phyloP scores from a whole-genome alignment of 2,329 filamentous ascomycete species.

The Cytospora paraplurivora region DNA sequence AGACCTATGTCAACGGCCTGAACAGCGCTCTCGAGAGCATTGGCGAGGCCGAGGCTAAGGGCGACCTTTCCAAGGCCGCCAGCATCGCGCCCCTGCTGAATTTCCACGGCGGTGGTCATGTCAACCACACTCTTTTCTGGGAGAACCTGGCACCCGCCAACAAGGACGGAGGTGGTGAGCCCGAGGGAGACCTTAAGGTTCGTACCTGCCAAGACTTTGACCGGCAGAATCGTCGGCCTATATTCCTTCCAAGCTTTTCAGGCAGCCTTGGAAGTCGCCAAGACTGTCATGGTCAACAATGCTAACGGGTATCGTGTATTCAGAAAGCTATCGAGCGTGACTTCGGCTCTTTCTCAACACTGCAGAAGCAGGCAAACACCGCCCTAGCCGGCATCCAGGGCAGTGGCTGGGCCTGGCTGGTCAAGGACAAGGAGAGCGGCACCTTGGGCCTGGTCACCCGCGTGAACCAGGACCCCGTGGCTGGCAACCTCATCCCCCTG shows the following conservation, averaged over 20 bases:
- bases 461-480: slow-evolving; percentile 87
- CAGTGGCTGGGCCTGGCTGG: slow-evolving; percentile 88
- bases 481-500: slow-evolving; percentile 79
- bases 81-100: slow-evolving; percentile 62
- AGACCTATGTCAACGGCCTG: slow-evolving; percentile 75
- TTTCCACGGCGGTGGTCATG: slow-evolving; percentile 90
- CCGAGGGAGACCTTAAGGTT: slow-evolving; percentile 62
- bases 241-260: background rate
- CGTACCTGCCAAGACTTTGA: slow-evolving; percentile 8
- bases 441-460: slow-evolving; percentile 67
- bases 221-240: background rate
- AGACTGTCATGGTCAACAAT: background rate
- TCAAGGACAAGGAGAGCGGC: slow-evolving; percentile 67
- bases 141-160: slow-evolving; percentile 74
- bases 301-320: background rate
- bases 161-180: slow-evolving; percentile 63
- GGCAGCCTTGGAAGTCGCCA: background rate
- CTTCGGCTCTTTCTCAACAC: slow-evolving; percentile 67
- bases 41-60: slow-evolving; percentile 62
- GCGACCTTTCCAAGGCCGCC: slow-evolving; percentile 56
- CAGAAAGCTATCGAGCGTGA: slow-evolving; percentile 62
- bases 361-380: slow-evolving; percentile 68
- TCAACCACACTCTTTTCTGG: slow-evolving; percentile 95
- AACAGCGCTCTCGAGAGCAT: slow-evolving; percentile 67
- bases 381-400: slow-evolving; percentile 78